phyloP scores from a whole-genome alignment of 192 early-diverging fungal genomes.

The Linnemannia zychae region DNA sequence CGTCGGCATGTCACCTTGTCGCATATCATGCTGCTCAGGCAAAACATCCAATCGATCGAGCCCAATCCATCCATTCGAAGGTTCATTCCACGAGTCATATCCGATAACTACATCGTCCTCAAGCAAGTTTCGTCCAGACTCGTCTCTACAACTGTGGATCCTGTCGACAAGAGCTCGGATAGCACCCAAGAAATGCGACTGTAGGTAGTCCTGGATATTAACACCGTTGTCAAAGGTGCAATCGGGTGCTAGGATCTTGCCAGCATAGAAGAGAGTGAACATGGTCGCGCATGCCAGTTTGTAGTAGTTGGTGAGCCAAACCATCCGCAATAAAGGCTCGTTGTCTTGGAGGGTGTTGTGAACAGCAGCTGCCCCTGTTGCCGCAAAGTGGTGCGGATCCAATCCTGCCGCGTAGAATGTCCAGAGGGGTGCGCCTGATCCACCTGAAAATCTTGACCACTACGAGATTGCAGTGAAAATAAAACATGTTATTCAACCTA shows the following conservation, averaged over 20 bases:
- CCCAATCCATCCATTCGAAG: slow-evolving; percentile 65
- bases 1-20: slow-evolving; percentile 66
- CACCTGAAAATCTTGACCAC: slow-evolving; percentile 57
- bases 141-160: slow-evolving; percentile 41
- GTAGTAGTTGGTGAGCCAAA: slow-evolving; percentile 71
- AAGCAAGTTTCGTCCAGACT: slow-evolving; percentile 25
- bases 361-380: slow-evolving; percentile 65
- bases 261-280: slow-evolving; percentile 71
- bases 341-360: slow-evolving; percentile 57
- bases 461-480: background rate
- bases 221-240: slow-evolving; percentile 56
- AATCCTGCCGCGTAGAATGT: slow-evolving; percentile 63
- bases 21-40: slow-evolving; percentile 56
- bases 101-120: slow-evolving; percentile 63
- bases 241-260: slow-evolving; percentile 60
- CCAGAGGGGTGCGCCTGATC: slow-evolving; percentile 72
- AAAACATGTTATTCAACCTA: background rate
- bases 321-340: slow-evolving; percentile 62
- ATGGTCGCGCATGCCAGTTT: slow-evolving; percentile 66
- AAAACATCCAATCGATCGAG: slow-evolving; percentile 53
- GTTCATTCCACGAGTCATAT: slow-evolving; percentile 72
- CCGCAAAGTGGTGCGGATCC: slow-evolving; percentile 57
- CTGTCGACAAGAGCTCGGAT: slow-evolving; percentile 52
- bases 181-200: slow-evolving; percentile 61
- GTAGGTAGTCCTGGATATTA: slow-evolving; percentile 68